These are phyloP conservation scores for Trichoderma oligosporum DNA, from an alignment of 2,329 filamentous ascomycete species.

Conservation along the genomic window DNA sequence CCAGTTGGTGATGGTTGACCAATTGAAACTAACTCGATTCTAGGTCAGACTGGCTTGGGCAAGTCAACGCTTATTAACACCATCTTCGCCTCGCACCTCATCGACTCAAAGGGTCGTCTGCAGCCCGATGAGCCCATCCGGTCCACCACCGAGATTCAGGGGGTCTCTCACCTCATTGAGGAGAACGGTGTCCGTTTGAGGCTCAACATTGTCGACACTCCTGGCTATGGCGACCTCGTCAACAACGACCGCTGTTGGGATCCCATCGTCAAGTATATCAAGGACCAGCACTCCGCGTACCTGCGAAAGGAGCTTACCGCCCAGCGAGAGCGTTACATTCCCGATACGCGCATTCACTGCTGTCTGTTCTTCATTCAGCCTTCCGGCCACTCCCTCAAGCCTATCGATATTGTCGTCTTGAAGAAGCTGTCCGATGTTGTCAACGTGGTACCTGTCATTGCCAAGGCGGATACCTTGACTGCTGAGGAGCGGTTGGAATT, in stretches of 20 bases:
- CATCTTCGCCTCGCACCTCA: slow-evolving; percentile 98
- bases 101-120: slow-evolving; percentile 96
- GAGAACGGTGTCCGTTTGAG: slow-evolving; percentile 97
- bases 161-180: slow-evolving; percentile 97
- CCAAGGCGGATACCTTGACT: slow-evolving; percentile 94
- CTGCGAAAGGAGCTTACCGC: slow-evolving; percentile 98
- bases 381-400: slow-evolving; percentile 95
- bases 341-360: slow-evolving; percentile 98
- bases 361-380: slow-evolving; percentile 99
- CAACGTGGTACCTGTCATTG: slow-evolving; percentile 98
- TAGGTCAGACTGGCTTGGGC: slow-evolving; percentile 96
- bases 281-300: slow-evolving; percentile 99
- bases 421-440: slow-evolving; percentile 99
- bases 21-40: slow-evolving; percentile 20
- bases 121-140: slow-evolving; percentile 89
- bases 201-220: slow-evolving; percentile 98
- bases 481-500: slow-evolving; percentile 92
- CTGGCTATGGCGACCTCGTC: slow-evolving; percentile 95
- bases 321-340: slow-evolving; percentile 97
- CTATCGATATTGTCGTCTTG: slow-evolving; percentile 97
- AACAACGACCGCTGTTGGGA: slow-evolving; percentile 99
- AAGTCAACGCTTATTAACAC: slow-evolving; percentile 99
- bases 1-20: not conserved
- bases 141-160: slow-evolving; percentile 95
- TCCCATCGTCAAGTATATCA: slow-evolving; percentile 99